Evolutionary conservation across 345 rosid genomes (phyloP).

Genomic region (Boechera stricta): DNA sequence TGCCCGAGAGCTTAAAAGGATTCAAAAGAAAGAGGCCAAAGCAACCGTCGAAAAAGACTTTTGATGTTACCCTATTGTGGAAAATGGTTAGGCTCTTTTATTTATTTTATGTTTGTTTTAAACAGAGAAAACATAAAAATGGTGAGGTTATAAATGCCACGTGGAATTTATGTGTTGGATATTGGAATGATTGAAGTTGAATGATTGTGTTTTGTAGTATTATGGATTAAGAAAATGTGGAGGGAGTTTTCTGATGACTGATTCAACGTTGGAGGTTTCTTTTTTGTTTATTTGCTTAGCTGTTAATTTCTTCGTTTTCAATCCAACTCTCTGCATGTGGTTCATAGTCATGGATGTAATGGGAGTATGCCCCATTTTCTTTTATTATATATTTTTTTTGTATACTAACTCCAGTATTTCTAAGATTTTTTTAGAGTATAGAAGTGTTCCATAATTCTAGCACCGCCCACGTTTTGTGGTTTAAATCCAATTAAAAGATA

Average conservation of each 20-base stretch:
- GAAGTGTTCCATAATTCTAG: conserved; percentile 26
- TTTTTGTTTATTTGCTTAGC: conserved; percentile 4
- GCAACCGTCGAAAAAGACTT: conserved; percentile 37
- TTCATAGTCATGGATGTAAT: conserved; percentile 36
- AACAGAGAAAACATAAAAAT: not conserved
- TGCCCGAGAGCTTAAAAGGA: conserved; percentile 14
- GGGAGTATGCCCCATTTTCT: conserved; percentile 16
- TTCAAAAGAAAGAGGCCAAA: conserved; percentile 36
- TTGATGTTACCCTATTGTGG: conserved; percentile 1
- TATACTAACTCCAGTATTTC: not conserved
- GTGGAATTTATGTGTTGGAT: conserved; percentile 23
- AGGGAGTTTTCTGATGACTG: conserved; percentile 23
- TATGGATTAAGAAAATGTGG: conserved; percentile 9
- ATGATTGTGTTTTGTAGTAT: conserved; percentile 35
- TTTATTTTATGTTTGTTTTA: not conserved
- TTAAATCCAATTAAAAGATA: not conserved
- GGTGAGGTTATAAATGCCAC: conserved; percentile 36
- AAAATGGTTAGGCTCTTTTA: not conserved
- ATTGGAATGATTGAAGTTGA: conserved; percentile 34
- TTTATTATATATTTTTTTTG: not conserved
- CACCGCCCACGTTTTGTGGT: conserved; percentile 31
- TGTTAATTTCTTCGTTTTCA: conserved; percentile 41
- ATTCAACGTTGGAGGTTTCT: conserved; percentile 33
- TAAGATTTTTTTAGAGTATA: not conserved
- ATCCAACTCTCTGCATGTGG: conserved; percentile 39